These are phyloP conservation scores for Globisporangium megalacanthum DNA, from an alignment of 352 stramenopile species.

Conservation along the genomic window DNA sequence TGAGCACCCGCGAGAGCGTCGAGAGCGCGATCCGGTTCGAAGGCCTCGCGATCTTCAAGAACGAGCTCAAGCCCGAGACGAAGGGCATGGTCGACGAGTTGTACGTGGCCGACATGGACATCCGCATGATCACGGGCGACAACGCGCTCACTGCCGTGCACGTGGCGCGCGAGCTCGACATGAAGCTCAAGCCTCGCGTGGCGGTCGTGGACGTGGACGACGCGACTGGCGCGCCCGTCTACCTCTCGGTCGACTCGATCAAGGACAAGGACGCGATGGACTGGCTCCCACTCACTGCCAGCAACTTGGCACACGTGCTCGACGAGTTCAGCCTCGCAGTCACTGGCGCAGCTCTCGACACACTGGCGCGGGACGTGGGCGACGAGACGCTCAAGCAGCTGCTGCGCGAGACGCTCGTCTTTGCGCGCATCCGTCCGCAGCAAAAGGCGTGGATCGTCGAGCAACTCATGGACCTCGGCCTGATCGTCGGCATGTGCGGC, in stretches of 20 bases:
- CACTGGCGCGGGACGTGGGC: conserved; percentile 28
- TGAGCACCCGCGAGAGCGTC: conserved; percentile 52
- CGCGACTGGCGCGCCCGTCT: too few relatives aligned
- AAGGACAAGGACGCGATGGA: conserved; percentile 22
- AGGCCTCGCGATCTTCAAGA: conserved; percentile 88
- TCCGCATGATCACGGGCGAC: conserved; percentile 89
- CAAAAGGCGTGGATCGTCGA: conserved; percentile 82
- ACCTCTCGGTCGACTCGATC: conserved; percentile 29
- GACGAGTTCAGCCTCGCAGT: conserved; percentile 7
- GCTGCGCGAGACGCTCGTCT: conserved; percentile 44
- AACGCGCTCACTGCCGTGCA: conserved; percentile 77
- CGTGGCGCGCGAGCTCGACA: conserved; percentile 65
- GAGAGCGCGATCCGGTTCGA: conserved; percentile 74
- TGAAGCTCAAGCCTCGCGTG: conserved; percentile 60
- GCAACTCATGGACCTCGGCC: conserved; percentile 46
- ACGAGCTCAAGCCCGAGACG: conserved; percentile 86
- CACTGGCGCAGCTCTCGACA: conserved; percentile 54
- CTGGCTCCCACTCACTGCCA: conserved; percentile 44
- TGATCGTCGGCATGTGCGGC: conserved; percentile 63
- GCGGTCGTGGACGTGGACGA: conserved; percentile 31
- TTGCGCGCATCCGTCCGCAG: conserved; percentile 63
- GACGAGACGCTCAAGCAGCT: conserved; percentile 25
- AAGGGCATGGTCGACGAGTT: conserved; percentile 75
- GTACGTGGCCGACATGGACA: conserved; percentile 63
- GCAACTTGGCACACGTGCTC: conserved; percentile 27